Evolutionary conservation across 345 rosid genomes (phyloP).

Genomic region (Hevea brasiliensis): DNA sequence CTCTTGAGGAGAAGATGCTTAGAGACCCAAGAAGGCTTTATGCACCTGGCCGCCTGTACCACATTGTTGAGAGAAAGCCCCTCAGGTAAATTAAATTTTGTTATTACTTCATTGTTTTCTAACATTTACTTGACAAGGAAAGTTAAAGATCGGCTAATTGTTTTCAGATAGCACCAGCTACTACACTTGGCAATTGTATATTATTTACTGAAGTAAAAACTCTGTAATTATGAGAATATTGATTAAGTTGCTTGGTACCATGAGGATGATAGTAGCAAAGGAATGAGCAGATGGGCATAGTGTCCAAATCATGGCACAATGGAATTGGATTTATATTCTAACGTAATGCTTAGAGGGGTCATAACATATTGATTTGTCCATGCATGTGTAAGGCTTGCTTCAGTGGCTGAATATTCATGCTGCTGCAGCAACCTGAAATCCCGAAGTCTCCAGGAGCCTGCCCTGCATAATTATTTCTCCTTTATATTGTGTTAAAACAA

Average conservation of each 20-base stretch:
- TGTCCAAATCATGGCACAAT: not conserved
- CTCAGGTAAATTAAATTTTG: constrained; percentile 47
- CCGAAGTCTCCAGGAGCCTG: too few species aligned
- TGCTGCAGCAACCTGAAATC: not conserved
- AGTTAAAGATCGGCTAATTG: too few species aligned
- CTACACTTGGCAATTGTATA: not conserved
- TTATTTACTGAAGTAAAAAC: not conserved
- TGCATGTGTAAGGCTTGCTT: not conserved
- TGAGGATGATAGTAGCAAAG: not conserved
- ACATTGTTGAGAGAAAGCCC: constrained; percentile 83
- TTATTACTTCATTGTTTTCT: not conserved
- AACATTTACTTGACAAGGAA: not conserved
- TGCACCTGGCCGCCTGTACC: constrained; percentile 94
- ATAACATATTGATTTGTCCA: too few species aligned
- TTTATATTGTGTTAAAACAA: not conserved
- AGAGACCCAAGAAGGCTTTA: constrained; percentile 84
- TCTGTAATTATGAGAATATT: not conserved
- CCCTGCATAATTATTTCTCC: not conserved
- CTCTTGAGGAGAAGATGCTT: constrained; percentile 71
- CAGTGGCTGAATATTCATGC: not conserved
- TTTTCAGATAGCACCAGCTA: too few species aligned
- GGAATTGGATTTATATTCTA: not conserved
- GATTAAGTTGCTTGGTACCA: not conserved
- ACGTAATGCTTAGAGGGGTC: not conserved
- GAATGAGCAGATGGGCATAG: not conserved